A percentile compares a stretch with the other conserved stretches of the same genome.
These are phyloP conservation scores for Pichia sp. DNA, from an alignment of 1,139 yeast genomes.

Conservation along the genomic window DNA sequence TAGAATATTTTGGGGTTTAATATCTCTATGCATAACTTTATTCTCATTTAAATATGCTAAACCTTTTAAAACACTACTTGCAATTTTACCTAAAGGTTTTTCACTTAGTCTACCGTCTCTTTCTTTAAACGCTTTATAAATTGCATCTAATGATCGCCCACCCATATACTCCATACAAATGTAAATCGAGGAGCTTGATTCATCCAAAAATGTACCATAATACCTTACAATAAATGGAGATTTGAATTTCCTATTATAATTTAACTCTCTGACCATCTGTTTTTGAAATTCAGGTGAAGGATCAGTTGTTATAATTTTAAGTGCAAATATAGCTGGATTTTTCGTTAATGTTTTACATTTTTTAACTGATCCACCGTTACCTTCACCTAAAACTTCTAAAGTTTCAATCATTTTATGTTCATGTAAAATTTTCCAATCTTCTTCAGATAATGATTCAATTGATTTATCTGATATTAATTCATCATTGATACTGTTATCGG, in stretches of 20 bases:
- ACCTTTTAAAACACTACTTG: slow-evolving; percentile 79
- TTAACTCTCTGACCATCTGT: slow-evolving; percentile 84
- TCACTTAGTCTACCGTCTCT: slow-evolving; percentile 87
- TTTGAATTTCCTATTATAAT: slow-evolving; percentile 75
- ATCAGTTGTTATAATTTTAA: slow-evolving; percentile 77
- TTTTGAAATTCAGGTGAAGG: slow-evolving; percentile 76
- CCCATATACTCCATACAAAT: slow-evolving; percentile 98
- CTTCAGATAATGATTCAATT: slow-evolving; percentile 46
- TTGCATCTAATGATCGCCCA: slow-evolving; percentile 83
- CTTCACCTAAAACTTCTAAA: slow-evolving; percentile 77
- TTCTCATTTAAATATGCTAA: slow-evolving; percentile 82
- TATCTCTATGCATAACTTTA: slow-evolving; percentile 85
- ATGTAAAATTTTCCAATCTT: slow-evolving; percentile 69
- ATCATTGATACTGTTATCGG: background rate
- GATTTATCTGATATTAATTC: slow-evolving; percentile 8
- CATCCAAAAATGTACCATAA: slow-evolving; percentile 85
- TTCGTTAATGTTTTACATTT: slow-evolving; percentile 59
- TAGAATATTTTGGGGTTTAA: slow-evolving; percentile 88
- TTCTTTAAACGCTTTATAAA: slow-evolving; percentile 59
- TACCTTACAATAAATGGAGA: slow-evolving; percentile 84
- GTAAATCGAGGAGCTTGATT: slow-evolving; percentile 67
- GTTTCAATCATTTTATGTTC: slow-evolving; percentile 53
- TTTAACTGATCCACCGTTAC: slow-evolving; percentile 87
- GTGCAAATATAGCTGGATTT: slow-evolving; percentile 60
- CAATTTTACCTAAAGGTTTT: slow-evolving; percentile 83